A percentile compares a stretch with the other conserved stretches of the same genome.
Evolutionary conservation across 257 asterid genomes (phyloP).

Genomic region (Solanum stenotomum): DNA sequence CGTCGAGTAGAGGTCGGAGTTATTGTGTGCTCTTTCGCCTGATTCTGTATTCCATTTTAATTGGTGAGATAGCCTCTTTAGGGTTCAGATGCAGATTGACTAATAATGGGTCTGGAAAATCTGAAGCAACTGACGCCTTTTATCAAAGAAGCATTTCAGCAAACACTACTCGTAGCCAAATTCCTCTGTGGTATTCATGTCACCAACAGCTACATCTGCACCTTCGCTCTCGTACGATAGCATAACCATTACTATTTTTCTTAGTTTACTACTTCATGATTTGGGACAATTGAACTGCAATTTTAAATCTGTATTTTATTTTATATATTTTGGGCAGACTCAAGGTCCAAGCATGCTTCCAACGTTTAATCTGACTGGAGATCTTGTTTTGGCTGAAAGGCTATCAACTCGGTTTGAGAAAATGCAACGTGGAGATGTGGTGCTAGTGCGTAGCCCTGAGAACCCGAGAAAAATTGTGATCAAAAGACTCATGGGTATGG

Average conservation of each 20-base stretch:
- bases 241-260: neutral
- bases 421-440: constrained; percentile 55
- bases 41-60: constrained; percentile 38
- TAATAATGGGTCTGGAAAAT: constrained; percentile 11
- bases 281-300: neutral
- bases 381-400: constrained; percentile 43
- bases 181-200: constrained; percentile 53
- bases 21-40: constrained; percentile 53
- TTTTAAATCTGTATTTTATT: neutral
- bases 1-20: neutral
- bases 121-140: constrained; percentile 22
- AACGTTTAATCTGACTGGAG: constrained; percentile 37
- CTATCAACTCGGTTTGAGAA: constrained; percentile 40
- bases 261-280: neutral
- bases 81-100: neutral
- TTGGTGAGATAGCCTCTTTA: constrained; percentile 38
- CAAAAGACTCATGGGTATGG: constrained; percentile 61
- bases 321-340: constrained; percentile 20
- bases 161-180: constrained; percentile 30
- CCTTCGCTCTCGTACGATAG: constrained; percentile 28
- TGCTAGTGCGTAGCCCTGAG: constrained; percentile 53
- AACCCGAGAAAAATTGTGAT: constrained; percentile 37
- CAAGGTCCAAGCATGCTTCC: constrained; percentile 86
- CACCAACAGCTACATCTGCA: constrained; percentile 38
- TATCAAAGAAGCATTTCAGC: constrained; percentile 45